phyloP scores from a whole-genome alignment of 2,329 filamentous ascomycete species.

The Delphinella strobiligena region DNA sequence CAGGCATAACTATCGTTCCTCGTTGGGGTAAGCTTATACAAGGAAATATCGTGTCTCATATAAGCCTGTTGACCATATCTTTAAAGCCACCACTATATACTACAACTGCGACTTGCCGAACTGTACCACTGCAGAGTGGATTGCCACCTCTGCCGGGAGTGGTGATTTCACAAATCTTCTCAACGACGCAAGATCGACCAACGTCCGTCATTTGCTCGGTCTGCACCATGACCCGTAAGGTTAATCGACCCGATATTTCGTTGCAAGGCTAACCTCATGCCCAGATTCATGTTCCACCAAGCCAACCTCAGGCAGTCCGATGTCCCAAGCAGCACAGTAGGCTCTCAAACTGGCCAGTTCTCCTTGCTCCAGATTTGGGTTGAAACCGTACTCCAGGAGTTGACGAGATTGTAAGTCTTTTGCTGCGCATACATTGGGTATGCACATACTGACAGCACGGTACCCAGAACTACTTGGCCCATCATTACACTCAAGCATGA shows the following conservation, averaged over 20 bases:
- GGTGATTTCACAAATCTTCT: slow-evolving; percentile 43
- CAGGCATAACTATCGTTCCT: slow-evolving; percentile 44
- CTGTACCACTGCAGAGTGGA: slow-evolving; percentile 50
- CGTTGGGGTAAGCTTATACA: no score
- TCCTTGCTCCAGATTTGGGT: slow-evolving; percentile 48
- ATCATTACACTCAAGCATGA: slow-evolving; percentile 45
- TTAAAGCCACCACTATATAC: slow-evolving; percentile 51
- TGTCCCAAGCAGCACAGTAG: slow-evolving; percentile 35
- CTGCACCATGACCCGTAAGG: slow-evolving; percentile 42
- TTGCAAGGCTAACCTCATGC: no score
- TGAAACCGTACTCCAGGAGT: slow-evolving; percentile 41
- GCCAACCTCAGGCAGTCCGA: slow-evolving; percentile 44
- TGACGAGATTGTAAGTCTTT: slow-evolving; percentile 41
- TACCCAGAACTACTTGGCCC: slow-evolving; percentile 43
- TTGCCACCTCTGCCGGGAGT: slow-evolving; percentile 43
- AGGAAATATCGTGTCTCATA: no score
- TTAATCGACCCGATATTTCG: no score
- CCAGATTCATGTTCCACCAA: slow-evolving; percentile 58
- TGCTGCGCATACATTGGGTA: no score
- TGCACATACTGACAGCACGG: no score
- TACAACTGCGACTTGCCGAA: slow-evolving; percentile 49
- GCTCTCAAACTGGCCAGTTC: slow-evolving; percentile 33
- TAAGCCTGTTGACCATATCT: no score
- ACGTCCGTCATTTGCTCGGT: slow-evolving; percentile 44
- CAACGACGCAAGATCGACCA: slow-evolving; percentile 38